These are phyloP conservation scores for Trypanosoma caninum DNA, from an alignment of 208 protist species.

Conservation along the genomic window DNA sequence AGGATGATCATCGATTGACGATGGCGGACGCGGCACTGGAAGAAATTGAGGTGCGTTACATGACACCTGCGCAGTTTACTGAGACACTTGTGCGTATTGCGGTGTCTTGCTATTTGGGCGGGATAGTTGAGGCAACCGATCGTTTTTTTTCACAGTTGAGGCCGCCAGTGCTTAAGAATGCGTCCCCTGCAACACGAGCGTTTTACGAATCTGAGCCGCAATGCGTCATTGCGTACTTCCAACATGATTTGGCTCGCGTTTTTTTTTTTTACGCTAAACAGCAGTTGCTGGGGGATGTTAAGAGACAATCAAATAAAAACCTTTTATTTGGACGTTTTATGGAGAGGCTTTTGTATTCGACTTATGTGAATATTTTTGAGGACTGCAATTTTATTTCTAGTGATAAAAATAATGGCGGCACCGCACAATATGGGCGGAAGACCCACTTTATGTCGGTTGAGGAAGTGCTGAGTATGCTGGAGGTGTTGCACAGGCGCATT, in stretches of 20 bases:
- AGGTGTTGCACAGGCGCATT: slow-evolving; percentile 13
- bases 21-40: slow-evolving; percentile 49
- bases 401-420: slow-evolving; percentile 6
- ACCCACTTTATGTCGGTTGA: slow-evolving; percentile 38
- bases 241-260: slow-evolving; percentile 60
- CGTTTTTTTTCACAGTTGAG: slow-evolving; percentile 40
- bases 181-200: slow-evolving; percentile 22
- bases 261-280: slow-evolving; percentile 83
- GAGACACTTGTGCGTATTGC: slow-evolving; percentile 73
- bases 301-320: slow-evolving; percentile 34
- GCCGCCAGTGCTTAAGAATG: slow-evolving; percentile 18
- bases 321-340: slow-evolving; percentile 71
- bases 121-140: slow-evolving; percentile 47
- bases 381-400: slow-evolving; percentile 62
- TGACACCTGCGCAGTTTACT: slow-evolving; percentile 64
- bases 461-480: slow-evolving; percentile 36
- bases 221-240: slow-evolving; percentile 62
- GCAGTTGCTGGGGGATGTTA: slow-evolving; percentile 47
- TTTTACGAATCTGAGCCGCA: slow-evolving; percentile 48
- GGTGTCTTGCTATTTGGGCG: slow-evolving; percentile 24
- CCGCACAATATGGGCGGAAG: slow-evolving; percentile 8
- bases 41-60: slow-evolving; percentile 74
- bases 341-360: slow-evolving; percentile 38
- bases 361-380: slow-evolving; percentile 56
- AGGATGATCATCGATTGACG: slow-evolving; percentile 37